A percentile compares a stretch with the other conserved stretches of the same genome.
Evolutionary conservation across 495 filamentous ascomycete genomes (phyloP).

Genomic region (Aspergillus wentii): DNA sequence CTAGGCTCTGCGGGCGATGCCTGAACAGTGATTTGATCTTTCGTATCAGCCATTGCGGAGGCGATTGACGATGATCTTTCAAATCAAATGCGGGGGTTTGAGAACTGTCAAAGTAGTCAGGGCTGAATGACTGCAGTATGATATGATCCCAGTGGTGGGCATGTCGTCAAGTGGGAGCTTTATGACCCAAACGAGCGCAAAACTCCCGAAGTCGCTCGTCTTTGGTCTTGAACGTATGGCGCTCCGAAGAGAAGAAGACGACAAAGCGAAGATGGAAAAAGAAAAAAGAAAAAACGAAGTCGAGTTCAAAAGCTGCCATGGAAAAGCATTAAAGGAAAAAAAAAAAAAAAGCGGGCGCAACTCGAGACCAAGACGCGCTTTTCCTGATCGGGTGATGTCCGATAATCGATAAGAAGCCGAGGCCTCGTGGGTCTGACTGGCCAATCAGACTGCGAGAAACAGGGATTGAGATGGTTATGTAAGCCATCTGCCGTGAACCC

Average conservation of each 20-base stretch:
- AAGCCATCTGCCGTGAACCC: not conserved
- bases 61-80: not conserved
- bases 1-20: conserved; percentile 12
- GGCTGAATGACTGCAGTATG: too few relatives aligned
- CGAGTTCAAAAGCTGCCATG: too few relatives aligned
- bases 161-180: conserved; percentile 33
- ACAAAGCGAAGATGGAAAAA: not conserved
- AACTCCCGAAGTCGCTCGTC: conserved; percentile 56
- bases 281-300: not conserved
- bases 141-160: too few relatives aligned
- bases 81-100: too few relatives aligned
- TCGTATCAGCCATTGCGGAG: conserved; percentile 24
- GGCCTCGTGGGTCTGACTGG: not conserved
- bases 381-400: not conserved
- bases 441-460: not conserved
- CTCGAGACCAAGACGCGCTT: not conserved
- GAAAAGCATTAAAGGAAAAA: too few relatives aligned
- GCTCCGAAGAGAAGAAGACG: too few relatives aligned
- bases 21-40: conserved; percentile 22
- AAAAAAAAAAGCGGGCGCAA: too few relatives aligned
- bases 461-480: not conserved
- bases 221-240: too few relatives aligned
- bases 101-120: too few relatives aligned
- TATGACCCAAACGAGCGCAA: conserved; percentile 48
- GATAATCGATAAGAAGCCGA: not conserved